Evolutionary conservation across 2,329 filamentous ascomycete genomes (phyloP).

Genomic region (Aciculosporium take): DNA sequence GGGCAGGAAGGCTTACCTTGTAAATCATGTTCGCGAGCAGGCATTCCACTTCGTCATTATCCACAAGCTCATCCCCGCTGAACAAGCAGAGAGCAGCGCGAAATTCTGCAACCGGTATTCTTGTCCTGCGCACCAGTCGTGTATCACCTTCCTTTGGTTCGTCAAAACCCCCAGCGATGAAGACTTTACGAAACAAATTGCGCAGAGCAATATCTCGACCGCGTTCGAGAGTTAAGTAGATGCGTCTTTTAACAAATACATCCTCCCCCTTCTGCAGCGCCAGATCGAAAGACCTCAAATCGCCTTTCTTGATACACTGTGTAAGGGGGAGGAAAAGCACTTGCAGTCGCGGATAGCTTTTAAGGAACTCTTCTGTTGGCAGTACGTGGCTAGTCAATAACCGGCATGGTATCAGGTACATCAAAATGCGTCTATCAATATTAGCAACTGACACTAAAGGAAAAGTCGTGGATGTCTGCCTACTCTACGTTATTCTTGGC

Average conservation of each 20-base stretch:
- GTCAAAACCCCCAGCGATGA: constrained; percentile 69
- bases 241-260: constrained; percentile 84
- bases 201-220: constrained; percentile 83
- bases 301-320: constrained; percentile 64
- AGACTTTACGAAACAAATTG: constrained; percentile 86
- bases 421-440: constrained; percentile 63
- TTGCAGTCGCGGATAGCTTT: constrained; percentile 62
- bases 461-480: constrained; percentile 15
- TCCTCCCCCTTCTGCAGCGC: constrained; percentile 71
- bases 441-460: constrained; percentile 10
- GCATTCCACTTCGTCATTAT: constrained; percentile 90
- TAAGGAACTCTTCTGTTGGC: constrained; percentile 56
- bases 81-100: constrained; percentile 68
- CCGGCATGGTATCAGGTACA: constrained; percentile 86
- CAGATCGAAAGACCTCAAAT: constrained; percentile 70
- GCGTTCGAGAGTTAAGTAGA: constrained; percentile 87
- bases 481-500: constrained; percentile 70
- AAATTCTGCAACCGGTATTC: constrained; percentile 74
- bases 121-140: constrained; percentile 51
- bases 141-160: constrained; percentile 55
- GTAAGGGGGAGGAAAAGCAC: constrained; percentile 66
- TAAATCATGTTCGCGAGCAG: constrained; percentile 94
- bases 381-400: constrained; percentile 78
- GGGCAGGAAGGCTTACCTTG: constrained; percentile 47
- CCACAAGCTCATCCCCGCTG: constrained; percentile 50